Evolutionary conservation across 768 basidiomycete species (phyloP), one percentile per base, ranked within the genome.

Genomic region (Naematelia encephala): DNA sequence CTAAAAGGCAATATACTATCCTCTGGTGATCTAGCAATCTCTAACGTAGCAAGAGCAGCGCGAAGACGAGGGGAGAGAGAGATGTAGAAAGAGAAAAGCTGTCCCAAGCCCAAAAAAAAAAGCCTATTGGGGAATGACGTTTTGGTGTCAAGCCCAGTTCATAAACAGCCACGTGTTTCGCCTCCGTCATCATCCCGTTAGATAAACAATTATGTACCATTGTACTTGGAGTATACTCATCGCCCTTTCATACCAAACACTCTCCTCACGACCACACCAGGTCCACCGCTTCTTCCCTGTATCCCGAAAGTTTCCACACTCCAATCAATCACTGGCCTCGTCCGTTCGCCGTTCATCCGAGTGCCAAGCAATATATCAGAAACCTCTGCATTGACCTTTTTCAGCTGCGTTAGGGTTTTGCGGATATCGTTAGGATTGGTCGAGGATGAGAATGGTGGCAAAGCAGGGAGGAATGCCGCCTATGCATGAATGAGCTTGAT

Each of bases 391-490:
- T 43, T 42, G 2, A 57, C 16, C 26, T 59, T 49, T 5, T 26
- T 52, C 4, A 66, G 23, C 34, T 59, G 57, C 16, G 19, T 34
- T 2, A 25, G 27, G 3, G 56, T 51, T 29, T 62, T 65, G 3
- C 39, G 47, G 11, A 50, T n/a, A 25, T 68, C 64, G 23, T 69
- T 73, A 1, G 66, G 61, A 34, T 61, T 59, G 13, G 57, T 52
- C 13, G 52, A 22, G 4, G 53, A 26, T 11, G 25, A 23, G 23
- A 63, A 30, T 3, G 68, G 66, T 25, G 71, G 68, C 0, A 70
- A 51, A 4, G 66, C 30, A 2, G 71, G 71, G 3, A 73, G 47
- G 59, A 73, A 66, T n/a, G 34, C 45, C 22, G 51, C 48, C 65
- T 66, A 26, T 2, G 27, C 42, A 51, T 3, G 13, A 21, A 25